Evolutionary conservation across 768 basidiomycete genomes (phyloP), one percentile per base, ranked within the genome.

Genomic region (Leccinellum albellum): DNA sequence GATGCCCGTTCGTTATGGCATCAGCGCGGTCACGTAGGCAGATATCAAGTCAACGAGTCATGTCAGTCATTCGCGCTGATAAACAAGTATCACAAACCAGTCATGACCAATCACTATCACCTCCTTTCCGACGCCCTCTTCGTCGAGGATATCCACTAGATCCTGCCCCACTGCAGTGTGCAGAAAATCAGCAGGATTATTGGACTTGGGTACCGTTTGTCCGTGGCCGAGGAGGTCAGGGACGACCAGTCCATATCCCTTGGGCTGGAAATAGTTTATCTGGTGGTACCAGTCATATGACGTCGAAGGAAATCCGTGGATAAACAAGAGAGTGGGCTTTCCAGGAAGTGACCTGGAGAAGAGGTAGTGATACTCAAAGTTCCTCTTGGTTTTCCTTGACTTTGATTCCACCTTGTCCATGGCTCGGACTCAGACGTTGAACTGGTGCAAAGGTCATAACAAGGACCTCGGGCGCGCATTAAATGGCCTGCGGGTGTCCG

Each of bases 181-280:
- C 24, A 61, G 44, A 50, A 76, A 76, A 13, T 65, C 59, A 12
- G 55, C 51, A 12, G 65, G 56, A 42, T 74, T 69, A 0, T 51
- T 58, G 8, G 79, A 73, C 61, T 79, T 81, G 57, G 73, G 73
- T 49, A 63, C 65, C 3, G 82, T 80, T 21, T 64, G 73, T 15
- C 78, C 80, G 33, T 71, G 74, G 6, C 81, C 80, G 14, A 82
- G 73, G 60, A 79, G 73, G 61, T 82, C 81, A 0, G 80, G 80
- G 15, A 72, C 76, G 50, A 82, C 63, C 14, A 80, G 28, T 13
- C 78, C 75, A 45, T 76, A 79, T 23, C 80, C 80, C 54, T 66
- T 65, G 28, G 67, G 63, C 42, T 67, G 53, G 64, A 82, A 73
- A 64, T 71, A 70, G 50, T 67, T 58, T 53, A 78, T 70, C 50